Percentiles rank a stretch among this genome's conserved stretches.
phyloP scores from a whole-genome alignment of 164 flowering plant genomes.

The Sedum album region DNA sequence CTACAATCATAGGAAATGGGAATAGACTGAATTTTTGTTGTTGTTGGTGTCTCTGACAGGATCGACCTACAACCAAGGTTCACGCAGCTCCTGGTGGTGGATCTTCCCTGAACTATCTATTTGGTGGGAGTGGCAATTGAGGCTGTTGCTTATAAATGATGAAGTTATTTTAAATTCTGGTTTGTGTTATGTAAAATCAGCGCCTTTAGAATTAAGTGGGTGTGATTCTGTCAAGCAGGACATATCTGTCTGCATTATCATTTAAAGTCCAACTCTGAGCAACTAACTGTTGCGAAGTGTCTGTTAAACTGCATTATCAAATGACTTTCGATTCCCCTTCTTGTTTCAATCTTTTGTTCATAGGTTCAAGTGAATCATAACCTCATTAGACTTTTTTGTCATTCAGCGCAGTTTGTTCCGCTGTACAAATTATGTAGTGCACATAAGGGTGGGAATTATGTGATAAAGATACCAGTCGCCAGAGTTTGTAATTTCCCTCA shows the following conservation, averaged over 20 bases:
- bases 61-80: background rate
- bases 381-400: too few relatives aligned
- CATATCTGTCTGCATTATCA: background rate
- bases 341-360: background rate
- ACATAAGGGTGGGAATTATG: too few relatives aligned
- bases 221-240: background rate
- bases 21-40: background rate
- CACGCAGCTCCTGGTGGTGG: background rate
- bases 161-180: background rate
- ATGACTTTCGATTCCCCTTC: too few relatives aligned
- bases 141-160: background rate
- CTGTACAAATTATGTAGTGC: too few relatives aligned
- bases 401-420: too few relatives aligned
- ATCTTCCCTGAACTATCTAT: background rate
- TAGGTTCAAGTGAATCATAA: too few relatives aligned
- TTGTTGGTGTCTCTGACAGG: background rate
- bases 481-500: too few relatives aligned
- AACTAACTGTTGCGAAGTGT: background rate
- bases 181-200: background rate
- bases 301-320: background rate
- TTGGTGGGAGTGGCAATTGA: conserved; percentile 2
- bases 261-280: background rate
- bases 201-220: background rate
- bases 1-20: background rate
- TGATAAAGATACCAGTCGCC: too few relatives aligned